These are phyloP conservation scores for Sophora flavescens DNA, from an alignment of 306 rosid genomes.

Conservation along the genomic window DNA sequence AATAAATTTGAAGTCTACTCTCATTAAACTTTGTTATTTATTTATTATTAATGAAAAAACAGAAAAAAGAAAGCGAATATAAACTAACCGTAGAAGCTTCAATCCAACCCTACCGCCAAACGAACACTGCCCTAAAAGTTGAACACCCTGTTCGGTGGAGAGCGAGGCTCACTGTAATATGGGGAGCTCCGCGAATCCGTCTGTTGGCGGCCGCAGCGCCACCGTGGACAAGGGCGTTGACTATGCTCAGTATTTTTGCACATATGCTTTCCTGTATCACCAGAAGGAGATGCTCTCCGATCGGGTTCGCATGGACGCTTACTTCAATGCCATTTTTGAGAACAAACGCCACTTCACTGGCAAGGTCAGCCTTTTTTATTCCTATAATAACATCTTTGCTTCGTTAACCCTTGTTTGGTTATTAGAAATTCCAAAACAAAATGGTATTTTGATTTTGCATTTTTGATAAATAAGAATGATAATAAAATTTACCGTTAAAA, in stretches of 20 bases:
- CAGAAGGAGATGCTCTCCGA: slow-evolving; percentile 99
- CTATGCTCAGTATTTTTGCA: slow-evolving; percentile 89
- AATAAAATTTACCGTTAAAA: not conserved
- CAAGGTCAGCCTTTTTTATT: slow-evolving; percentile 58
- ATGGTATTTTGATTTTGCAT: not conserved
- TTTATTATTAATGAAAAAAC: no score
- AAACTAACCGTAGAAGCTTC: slow-evolving; percentile 3
- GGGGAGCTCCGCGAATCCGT: slow-evolving; percentile 76
- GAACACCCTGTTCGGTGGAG: not conserved
- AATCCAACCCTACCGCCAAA: slow-evolving; percentile 46
- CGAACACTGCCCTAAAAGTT: slow-evolving; percentile 55
- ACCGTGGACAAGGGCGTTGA: slow-evolving; percentile 83
- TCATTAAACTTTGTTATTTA: no score
- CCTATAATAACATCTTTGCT: not conserved
- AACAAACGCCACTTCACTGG: slow-evolving; percentile 87
- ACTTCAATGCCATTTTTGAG: slow-evolving; percentile 77
- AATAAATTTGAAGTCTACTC: no score
- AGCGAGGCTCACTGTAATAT: slow-evolving; percentile 37
- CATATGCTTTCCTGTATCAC: slow-evolving; percentile 91
- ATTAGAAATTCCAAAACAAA: not conserved
- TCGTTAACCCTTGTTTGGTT: not conserved
- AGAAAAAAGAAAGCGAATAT: not conserved
- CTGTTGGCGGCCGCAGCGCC: slow-evolving; percentile 44
- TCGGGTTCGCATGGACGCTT: slow-evolving; percentile 99
- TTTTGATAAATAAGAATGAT: no score